A percentile compares a stretch with the other conserved stretches of the same genome.
Conservation (phyloP, 768 basidiomycete genomes). For the Serpula lacrymans region DNA sequence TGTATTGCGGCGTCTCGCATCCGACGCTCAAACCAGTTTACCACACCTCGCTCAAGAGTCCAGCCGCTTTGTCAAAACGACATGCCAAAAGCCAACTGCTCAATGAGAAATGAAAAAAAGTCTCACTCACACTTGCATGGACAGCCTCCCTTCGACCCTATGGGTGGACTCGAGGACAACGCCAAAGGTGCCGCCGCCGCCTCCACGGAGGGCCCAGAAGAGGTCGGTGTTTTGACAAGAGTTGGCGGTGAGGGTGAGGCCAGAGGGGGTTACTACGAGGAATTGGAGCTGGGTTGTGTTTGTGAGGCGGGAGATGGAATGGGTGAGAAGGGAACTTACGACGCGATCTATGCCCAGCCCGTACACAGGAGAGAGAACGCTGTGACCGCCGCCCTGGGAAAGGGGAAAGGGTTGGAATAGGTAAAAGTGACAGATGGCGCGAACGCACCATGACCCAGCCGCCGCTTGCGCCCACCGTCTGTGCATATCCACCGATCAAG, state of each 20-base stretch:
- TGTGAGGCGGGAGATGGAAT: conserved; percentile 4
- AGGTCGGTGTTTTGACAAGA: conserved; percentile 46
- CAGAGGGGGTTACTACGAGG: conserved; percentile 54
- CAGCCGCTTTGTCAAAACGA: too few relatives aligned
- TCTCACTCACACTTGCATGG: conserved; percentile 2
- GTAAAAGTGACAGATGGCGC: not conserved
- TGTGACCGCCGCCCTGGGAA: conserved; percentile 42
- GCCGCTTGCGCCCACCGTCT: conserved; percentile 35
- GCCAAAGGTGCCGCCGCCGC: conserved; percentile 25
- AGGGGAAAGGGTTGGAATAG: too few relatives aligned
- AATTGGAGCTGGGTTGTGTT: conserved; percentile 32
- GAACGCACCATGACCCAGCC: conserved; percentile 26
- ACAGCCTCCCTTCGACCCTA: conserved; percentile 1
- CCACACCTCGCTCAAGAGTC: too few relatives aligned
- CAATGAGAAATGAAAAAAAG: not conserved
- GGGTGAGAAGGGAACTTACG: conserved; percentile 23
- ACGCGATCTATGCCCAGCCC: conserved; percentile 46
- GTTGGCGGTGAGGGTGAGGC: conserved; percentile 41
- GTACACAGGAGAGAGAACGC: conserved; percentile 40
- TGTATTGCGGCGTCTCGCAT: too few relatives aligned
- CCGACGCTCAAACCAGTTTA: too few relatives aligned
- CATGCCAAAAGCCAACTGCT: too few relatives aligned
- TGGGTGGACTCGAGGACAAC: conserved; percentile 22
- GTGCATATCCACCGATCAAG: conserved; percentile 29
- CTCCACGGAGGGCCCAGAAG: conserved; percentile 41